These are phyloP conservation scores for Lolium rigidum DNA, from an alignment of 176 grass and related monocot species.

Conservation along the genomic window DNA sequence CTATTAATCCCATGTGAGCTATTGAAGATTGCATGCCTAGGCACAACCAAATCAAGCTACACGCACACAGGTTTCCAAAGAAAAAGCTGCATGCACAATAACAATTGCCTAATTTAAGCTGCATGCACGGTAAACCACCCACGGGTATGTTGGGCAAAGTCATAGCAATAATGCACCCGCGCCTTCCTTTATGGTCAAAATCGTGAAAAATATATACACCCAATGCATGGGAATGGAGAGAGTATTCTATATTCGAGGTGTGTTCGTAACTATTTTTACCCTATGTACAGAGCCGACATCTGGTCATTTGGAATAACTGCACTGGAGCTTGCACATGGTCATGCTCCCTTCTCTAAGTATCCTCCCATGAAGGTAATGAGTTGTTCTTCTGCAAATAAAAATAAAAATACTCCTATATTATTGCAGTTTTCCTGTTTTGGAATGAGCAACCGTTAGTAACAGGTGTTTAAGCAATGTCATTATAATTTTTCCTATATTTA, in stretches of 20 bases:
- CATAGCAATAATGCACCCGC: too few species aligned
- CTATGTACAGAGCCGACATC: conserved; percentile 66
- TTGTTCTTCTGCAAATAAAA: not conserved
- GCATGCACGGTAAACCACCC: too few species aligned
- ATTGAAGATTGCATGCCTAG: too few species aligned
- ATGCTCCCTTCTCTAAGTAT: too few species aligned
- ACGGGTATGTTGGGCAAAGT: too few species aligned
- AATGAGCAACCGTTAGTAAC: not conserved
- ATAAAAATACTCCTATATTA: not conserved
- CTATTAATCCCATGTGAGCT: too few species aligned
- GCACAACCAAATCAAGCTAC: too few species aligned
- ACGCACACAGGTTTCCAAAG: too few species aligned
- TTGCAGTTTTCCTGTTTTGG: not conserved
- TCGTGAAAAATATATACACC: conserved; percentile 58
- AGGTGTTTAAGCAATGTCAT: not conserved
- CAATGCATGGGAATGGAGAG: conserved; percentile 80
- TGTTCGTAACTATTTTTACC: conserved; percentile 29
- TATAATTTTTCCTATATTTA: not conserved
- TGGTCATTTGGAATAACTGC: conserved; percentile 92
- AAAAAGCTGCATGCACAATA: too few species aligned
- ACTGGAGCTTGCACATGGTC: conserved; percentile 77
- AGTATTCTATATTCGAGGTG: conserved; percentile 23
- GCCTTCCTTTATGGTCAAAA: conserved; percentile 9
- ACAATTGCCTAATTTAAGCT: too few species aligned
- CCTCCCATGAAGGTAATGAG: conserved; percentile 75